Conservation (phyloP, 2,329 filamentous ascomycete genomes). For the Paracoccidioides brasiliensis region DNA sequence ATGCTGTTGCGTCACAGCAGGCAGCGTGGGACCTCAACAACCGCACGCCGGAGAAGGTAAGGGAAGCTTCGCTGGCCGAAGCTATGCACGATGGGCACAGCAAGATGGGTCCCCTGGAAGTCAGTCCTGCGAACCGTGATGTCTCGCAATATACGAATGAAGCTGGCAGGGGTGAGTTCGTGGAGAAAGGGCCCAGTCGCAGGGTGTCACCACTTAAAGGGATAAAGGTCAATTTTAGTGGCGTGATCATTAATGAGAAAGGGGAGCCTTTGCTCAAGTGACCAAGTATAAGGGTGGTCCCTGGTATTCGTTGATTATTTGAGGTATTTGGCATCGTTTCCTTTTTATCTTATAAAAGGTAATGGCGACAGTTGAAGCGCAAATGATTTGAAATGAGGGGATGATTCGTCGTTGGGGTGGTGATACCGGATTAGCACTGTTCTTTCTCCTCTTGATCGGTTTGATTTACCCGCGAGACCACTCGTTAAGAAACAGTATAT, state of each 20-base stretch:
- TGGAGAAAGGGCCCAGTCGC: conserved; percentile 27
- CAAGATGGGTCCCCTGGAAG: conserved; percentile 41
- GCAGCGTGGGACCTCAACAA: conserved; percentile 57
- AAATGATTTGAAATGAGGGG: no score
- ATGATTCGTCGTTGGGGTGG: no score
- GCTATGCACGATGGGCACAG: conserved; percentile 29
- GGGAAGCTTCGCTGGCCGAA: conserved; percentile 25
- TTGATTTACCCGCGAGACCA: no score
- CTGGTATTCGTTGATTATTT: background rate
- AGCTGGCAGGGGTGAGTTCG: conserved; percentile 31
- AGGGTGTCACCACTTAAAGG: conserved; percentile 26
- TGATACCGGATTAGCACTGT: no score
- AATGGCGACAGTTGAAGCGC: no score
- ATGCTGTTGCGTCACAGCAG: conserved; percentile 44
- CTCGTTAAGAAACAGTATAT: no score
- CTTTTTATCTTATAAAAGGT: background rate
- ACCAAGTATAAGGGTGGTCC: background rate
- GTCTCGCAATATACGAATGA: conserved; percentile 40
- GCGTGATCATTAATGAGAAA: background rate
- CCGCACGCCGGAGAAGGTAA: conserved; percentile 52
- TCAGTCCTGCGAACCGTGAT: conserved; percentile 48
- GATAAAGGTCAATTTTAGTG: conserved; percentile 14
- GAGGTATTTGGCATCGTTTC: background rate
- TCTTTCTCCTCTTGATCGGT: no score
- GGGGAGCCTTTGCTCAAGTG: conserved; percentile 21